phyloP scores from a whole-genome alignment of 768 basidiomycete genomes.

The Podaxis sp. region DNA sequence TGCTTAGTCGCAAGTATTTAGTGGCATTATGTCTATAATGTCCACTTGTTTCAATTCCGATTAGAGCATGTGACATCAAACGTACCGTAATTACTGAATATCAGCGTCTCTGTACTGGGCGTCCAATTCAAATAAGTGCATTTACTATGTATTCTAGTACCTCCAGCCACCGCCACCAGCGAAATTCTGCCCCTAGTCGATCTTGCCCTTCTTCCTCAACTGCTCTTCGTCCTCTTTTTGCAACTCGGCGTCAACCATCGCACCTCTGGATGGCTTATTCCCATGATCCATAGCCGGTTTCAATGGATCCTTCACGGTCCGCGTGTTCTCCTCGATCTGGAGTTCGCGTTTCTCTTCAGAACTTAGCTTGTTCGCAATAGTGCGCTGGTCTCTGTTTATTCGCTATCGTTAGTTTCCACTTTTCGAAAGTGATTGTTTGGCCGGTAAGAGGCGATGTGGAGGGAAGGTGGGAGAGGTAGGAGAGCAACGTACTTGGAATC shows the following conservation, averaged over 20 bases:
- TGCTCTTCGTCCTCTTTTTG: constrained; percentile 50
- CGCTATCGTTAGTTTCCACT: background rate
- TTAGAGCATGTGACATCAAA: too few species aligned
- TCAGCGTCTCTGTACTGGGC: too few species aligned
- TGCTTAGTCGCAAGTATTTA: too few species aligned
- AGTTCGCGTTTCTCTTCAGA: constrained; percentile 29
- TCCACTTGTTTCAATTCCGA: too few species aligned
- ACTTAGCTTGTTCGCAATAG: constrained; percentile 36
- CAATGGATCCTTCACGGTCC: constrained; percentile 43
- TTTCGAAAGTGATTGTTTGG: too few species aligned
- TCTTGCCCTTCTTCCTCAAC: constrained; percentile 40
- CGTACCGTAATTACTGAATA: too few species aligned
- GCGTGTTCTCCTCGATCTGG: constrained; percentile 33
- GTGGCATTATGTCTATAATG: too few species aligned
- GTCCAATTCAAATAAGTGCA: background rate
- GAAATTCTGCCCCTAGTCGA: background rate
- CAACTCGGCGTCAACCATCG: constrained; percentile 57
- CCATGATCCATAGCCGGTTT: constrained; percentile 53
- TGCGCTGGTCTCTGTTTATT: constrained; percentile 40
- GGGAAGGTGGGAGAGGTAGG: background rate
- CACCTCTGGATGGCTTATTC: constrained; percentile 57
- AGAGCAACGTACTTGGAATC: constrained; percentile 37
- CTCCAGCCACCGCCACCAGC: background rate
- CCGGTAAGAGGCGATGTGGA: background rate
- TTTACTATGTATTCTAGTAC: background rate